Percentiles rank a stretch among this genome's conserved stretches.
Evolutionary conservation across 192 early-diverging fungal species (phyloP).

Genomic region (Backusella macrospora): DNA sequence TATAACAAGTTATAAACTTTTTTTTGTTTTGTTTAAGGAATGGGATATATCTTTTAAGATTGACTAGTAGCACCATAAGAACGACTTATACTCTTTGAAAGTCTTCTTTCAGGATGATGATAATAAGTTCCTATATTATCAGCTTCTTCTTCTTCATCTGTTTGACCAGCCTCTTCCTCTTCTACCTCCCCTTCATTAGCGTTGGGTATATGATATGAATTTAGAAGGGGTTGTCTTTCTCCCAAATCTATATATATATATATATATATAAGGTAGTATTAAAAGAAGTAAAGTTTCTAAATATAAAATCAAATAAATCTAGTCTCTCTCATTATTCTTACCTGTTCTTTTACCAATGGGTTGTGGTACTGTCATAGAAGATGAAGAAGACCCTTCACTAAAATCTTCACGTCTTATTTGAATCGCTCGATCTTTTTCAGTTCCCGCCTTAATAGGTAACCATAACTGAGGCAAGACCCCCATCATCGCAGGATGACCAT

Average conservation of each 20-base stretch:
- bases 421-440: background rate
- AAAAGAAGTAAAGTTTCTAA: no score
- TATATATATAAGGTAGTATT: no score
- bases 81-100: slow-evolving; percentile 12
- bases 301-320: no score
- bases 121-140: slow-evolving; percentile 46
- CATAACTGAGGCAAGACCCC: slow-evolving; percentile 71
- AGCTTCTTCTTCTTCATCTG: slow-evolving; percentile 36
- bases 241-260: slow-evolving; percentile 10
- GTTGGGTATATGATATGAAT: slow-evolving; percentile 8
- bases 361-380: slow-evolving; percentile 10
- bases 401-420: background rate
- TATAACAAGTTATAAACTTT: background rate
- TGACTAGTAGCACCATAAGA: slow-evolving; percentile 19
- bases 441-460: slow-evolving; percentile 61
- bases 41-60: background rate
- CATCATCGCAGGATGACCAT: slow-evolving; percentile 65
- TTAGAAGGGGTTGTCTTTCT: slow-evolving; percentile 15
- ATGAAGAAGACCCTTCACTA: background rate
- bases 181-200: background rate
- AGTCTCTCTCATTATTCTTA: background rate
- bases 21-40: background rate
- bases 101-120: slow-evolving; percentile 49
- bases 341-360: slow-evolving; percentile 5
- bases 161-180: slow-evolving; percentile 8